These are phyloP conservation scores for Tricholoma sp. DNA, from an alignment of 768 basidiomycete species.

Conservation along the genomic window DNA sequence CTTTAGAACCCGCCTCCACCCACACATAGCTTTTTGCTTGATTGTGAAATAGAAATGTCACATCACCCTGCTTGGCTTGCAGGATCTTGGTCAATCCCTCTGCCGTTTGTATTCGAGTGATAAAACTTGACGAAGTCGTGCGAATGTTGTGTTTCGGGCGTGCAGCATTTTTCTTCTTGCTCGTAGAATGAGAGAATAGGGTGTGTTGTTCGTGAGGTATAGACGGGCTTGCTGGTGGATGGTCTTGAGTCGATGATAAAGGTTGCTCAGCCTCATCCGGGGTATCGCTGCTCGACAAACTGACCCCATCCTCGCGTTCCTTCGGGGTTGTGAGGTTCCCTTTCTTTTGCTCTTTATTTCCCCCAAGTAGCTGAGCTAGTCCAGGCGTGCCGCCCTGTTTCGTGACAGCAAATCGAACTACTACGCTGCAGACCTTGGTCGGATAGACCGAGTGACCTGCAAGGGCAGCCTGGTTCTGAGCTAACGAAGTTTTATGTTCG, in stretches of 20 bases:
- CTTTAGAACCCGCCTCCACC: slow-evolving; percentile 80
- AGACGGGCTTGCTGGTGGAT: slow-evolving; percentile 30
- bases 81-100: slow-evolving; percentile 73
- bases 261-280: slow-evolving; percentile 52
- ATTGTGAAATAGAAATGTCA: slow-evolving; percentile 85
- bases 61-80: slow-evolving; percentile 78
- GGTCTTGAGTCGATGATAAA: slow-evolving; percentile 36
- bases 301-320: slow-evolving; percentile 63
- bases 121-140: slow-evolving; percentile 89
- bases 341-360: slow-evolving; percentile 60
- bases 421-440: slow-evolving; percentile 56
- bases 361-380: slow-evolving; percentile 63
- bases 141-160: slow-evolving; percentile 90
- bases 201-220: slow-evolving; percentile 42
- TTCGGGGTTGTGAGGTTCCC: slow-evolving; percentile 37
- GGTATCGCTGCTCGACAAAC: slow-evolving; percentile 80
- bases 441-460: slow-evolving; percentile 43
- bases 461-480: slow-evolving; percentile 27
- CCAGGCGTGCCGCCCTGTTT: slow-evolving; percentile 55
- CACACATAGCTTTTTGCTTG: slow-evolving; percentile 79
- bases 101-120: slow-evolving; percentile 76
- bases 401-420: slow-evolving; percentile 54
- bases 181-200: slow-evolving; percentile 53
- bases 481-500: slow-evolving; percentile 65
- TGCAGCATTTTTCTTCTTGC: slow-evolving; percentile 59